Evolutionary conservation across 371 early-diverging fungal genomes (phyloP).

Genomic region (Paraphysoderma sedebokerense): DNA sequence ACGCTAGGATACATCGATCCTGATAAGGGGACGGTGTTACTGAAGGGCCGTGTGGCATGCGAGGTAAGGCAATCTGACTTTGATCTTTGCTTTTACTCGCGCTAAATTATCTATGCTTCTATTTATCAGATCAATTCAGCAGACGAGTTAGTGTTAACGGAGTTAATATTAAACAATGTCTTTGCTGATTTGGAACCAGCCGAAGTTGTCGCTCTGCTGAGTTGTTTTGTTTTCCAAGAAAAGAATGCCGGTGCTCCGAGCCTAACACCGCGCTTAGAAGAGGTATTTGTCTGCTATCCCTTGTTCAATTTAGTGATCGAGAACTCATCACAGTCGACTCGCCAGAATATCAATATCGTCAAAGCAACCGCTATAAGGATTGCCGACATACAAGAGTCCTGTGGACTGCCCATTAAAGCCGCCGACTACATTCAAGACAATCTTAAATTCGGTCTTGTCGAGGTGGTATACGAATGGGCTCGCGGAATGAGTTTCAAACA

Average conservation of each 20-base stretch:
- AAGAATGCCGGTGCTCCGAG: conserved; percentile 23
- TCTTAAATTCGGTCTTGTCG: conserved; percentile 75
- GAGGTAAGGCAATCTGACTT: conserved; percentile 38
- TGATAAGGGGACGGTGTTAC: conserved; percentile 49
- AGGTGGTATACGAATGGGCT: conserved; percentile 98
- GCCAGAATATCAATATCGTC: not conserved
- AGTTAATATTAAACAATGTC: conserved; percentile 92
- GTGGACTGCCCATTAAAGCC: conserved; percentile 34
- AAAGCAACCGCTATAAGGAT: conserved; percentile 40
- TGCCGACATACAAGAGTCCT: conserved; percentile 51
- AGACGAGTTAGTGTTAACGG: conserved; percentile 92
- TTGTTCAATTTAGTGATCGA: too few relatives aligned
- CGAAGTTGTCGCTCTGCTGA: conserved; percentile 89
- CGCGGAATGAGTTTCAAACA: conserved; percentile 81
- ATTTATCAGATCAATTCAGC: conserved; percentile 62
- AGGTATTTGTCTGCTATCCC: too few relatives aligned
- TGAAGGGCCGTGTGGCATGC: conserved; percentile 99
- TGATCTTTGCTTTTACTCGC: conserved; percentile 1
- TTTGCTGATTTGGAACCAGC: conserved; percentile 75
- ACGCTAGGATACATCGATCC: conserved; percentile 54
- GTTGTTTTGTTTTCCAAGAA: conserved; percentile 95
- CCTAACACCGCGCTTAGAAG: conserved; percentile 16
- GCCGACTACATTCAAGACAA: conserved; percentile 21
- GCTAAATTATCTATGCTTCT: not conserved
- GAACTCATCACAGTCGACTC: not conserved